Evolutionary conservation across 202 grass and related monocot genomes (phyloP).

Genomic region (Cymbopogon flexuosus): DNA sequence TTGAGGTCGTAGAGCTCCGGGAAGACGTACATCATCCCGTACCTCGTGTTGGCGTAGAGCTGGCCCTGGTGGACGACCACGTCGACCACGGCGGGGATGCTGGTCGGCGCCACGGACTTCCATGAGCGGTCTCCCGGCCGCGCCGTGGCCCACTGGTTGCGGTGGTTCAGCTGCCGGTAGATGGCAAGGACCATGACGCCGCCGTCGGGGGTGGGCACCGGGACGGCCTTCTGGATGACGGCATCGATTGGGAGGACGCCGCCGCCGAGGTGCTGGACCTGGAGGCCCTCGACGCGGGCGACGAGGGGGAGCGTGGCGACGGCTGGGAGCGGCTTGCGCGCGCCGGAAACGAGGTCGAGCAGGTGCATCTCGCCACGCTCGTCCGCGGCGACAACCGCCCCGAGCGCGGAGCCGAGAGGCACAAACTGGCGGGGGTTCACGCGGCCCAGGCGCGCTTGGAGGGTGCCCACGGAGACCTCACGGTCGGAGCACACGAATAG

Average conservation of each 20-base stretch:
- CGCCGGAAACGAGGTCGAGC: constrained; percentile 31
- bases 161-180: constrained; percentile 4
- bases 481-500: constrained; percentile 15
- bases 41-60: constrained; percentile 49
- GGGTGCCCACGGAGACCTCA: constrained; percentile 38
- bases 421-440: constrained; percentile 15
- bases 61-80: constrained; percentile 31
- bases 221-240: constrained; percentile 37
- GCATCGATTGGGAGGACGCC: background rate
- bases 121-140: constrained; percentile 25
- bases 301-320: constrained; percentile 26
- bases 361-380: constrained; percentile 31
- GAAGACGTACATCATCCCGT: background rate
- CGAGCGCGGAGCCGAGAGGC: constrained; percentile 33
- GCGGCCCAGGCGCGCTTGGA: constrained; percentile 28
- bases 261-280: background rate
- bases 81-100: constrained; percentile 44
- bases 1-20: no score
- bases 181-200: constrained; percentile 28
- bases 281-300: constrained; percentile 1
- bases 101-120: constrained; percentile 39
- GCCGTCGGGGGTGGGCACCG: constrained; percentile 7
- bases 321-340: constrained; percentile 6
- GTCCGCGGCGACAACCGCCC: constrained; percentile 43
- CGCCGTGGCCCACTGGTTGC: constrained; percentile 45